Evolutionary conservation across 2,329 filamentous ascomycete genomes (phyloP), one percentile per base, ranked within the genome.

Genomic region (Gliomastix tumulicola): DNA sequence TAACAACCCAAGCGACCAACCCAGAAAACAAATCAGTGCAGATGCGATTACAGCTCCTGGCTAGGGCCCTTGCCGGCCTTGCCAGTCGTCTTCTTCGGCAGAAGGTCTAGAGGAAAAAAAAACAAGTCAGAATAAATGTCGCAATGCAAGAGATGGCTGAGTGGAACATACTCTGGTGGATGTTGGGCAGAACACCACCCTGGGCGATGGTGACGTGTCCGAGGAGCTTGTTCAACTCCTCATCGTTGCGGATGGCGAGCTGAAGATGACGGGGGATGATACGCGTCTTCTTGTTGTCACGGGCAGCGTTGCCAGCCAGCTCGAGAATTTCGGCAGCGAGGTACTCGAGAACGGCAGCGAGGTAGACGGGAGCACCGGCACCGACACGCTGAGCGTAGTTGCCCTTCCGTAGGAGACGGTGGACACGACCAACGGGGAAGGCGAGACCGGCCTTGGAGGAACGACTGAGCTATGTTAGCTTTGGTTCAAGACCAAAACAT

Each of bases 201-300:
- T 95, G 89, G 64, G 89, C 88, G 57, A 95, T 95, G 63, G 88
- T 96, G 68, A 95, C 88, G 64, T 94, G 88, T 41, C 89, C 89
- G 48, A 95, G 77, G 45, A 94, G 83, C 80, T 95, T 97, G 85
- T 97, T 96, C 85, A 97, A 68, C 72, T 98, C 92, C 79, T 97
- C 90, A 68, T 97, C 90, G 74, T 96, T 96, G 60, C 92, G 84
- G 75, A 98, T 98, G 69, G 92, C 92, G 54, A 98, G 88, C 76
- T 98, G 92, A 33, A 98, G 81, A 70, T 98, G 92, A 69, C 92
- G 88, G 49, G 92, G 92, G 44, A 97, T 98, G 74, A 98, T 98
- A 84, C 92, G 89, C 49, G 90, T 98, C 85, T 97, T 97, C 87
- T 98, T 98, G 83, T 97, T 96, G 74, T 98, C 92, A 56, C 92